Conservation (phyloP, 179 eudicot genomes). For the Drosera spatulata region DNA sequence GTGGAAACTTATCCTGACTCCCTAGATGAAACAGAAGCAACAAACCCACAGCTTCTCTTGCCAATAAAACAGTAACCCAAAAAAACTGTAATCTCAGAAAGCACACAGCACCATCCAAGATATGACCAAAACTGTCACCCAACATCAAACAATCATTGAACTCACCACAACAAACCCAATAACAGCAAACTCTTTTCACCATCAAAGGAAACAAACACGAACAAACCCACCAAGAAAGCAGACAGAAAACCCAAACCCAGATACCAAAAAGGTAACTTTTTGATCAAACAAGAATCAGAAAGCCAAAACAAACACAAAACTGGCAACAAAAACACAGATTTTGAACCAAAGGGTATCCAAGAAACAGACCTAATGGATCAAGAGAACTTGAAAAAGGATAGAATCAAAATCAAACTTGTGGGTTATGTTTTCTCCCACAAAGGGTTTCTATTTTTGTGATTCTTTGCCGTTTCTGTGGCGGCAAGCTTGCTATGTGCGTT, state of each 20-base stretch:
- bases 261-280: background rate
- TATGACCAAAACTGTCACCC: too few relatives aligned
- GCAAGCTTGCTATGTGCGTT: too few relatives aligned
- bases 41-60: too few relatives aligned
- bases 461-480: too few relatives aligned
- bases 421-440: background rate
- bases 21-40: too few relatives aligned
- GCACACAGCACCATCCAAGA: too few relatives aligned
- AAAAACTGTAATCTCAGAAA: too few relatives aligned
- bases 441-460: background rate
- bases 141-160: background rate
- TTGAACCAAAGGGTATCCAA: background rate
- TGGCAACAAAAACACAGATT: constrained; percentile 4
- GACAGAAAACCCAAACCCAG: background rate
- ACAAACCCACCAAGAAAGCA: too few relatives aligned
- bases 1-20: too few relatives aligned
- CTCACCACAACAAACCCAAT: background rate
- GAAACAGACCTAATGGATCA: constrained; percentile 44
- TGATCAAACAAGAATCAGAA: constrained; percentile 1
- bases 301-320: constrained; percentile 1
- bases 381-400: constrained; percentile 48
- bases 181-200: too few relatives aligned
- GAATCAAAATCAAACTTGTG: constrained; percentile 4
- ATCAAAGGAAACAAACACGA: too few relatives aligned
- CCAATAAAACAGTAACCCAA: too few relatives aligned